Base-by-base conservation (phyloP, 768 basidiomycete species). In the Phaeotremella fagi region DNA sequence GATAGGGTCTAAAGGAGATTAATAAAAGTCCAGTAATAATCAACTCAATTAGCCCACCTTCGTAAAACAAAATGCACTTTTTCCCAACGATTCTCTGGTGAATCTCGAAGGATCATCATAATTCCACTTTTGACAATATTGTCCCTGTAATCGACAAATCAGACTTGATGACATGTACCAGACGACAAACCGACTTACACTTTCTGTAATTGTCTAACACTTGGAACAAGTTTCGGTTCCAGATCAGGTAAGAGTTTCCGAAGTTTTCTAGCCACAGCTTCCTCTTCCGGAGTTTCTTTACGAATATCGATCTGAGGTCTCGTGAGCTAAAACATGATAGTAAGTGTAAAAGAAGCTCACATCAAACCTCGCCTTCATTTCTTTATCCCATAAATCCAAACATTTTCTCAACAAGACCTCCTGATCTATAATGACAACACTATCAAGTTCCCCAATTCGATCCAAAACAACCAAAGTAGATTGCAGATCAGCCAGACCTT, bases 11-110 rank as follows among this genome's bases (percentile, higher is more conserved):
- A 57, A 0, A 44, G 35, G 29, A 14, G 45, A 26, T 15, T n/a
- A 18, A 18, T 15, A 20, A 14, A 48, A 31, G 23, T 25, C 11
- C n/a, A 25, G 42, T 20, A n/a, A 18, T 20, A 22, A 25, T 42
- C 24, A 29, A 3, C 16, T 23, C 3, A 43, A 5, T 5, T 12
- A 2, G 58, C 74, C 26, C 63, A 90, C 91, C 90, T 82, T 71
- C 84, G 82, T 9, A 98, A 79, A 15, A 91, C 87, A 71, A 91
- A 90, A 84, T 87, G 91, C 50, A 84, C 78, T 68, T 80, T 82
- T 64, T 83, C 82, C 95, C 95, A 99, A 26, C 77, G 72, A 66
- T 90, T 83, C 64, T 82, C 83, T 37, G 81, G 82, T 11, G 91
- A 88, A 70, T 98, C 85, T 24, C 80, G 81, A 61, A 97, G 80